These are phyloP conservation scores for Plectranthus barbatus DNA, from an alignment of 257 asterid genomes.

Conservation along the genomic window DNA sequence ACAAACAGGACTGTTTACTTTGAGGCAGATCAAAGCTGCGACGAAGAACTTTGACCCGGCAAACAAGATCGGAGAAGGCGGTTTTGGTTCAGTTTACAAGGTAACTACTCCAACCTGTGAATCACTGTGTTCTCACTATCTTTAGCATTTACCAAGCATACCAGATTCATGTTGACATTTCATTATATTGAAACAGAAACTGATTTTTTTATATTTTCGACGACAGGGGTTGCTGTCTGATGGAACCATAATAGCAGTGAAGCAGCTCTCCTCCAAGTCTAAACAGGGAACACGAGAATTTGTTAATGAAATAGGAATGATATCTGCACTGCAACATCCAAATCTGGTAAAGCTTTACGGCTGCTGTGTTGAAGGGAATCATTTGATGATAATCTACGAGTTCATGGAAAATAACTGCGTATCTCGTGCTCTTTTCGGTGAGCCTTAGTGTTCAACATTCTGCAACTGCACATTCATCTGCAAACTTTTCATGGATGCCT, in stretches of 20 bases:
- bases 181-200: neutral
- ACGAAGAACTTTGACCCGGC: conserved; percentile 74
- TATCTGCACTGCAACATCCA: conserved; percentile 74
- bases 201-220: neutral
- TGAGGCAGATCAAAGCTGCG: conserved; percentile 72
- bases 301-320: conserved; percentile 83
- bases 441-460: conserved; percentile 12
- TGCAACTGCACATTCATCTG: neutral
- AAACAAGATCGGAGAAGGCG: conserved; percentile 93
- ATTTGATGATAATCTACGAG: conserved; percentile 62
- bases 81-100: conserved; percentile 89
- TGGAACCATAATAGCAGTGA: conserved; percentile 84
- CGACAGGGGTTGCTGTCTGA: conserved; percentile 65
- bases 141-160: neutral
- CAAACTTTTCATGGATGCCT: neutral
- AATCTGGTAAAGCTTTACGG: conserved; percentile 87
- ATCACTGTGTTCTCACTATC: neutral
- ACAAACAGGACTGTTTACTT: conserved; percentile 70
- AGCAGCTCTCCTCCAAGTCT: conserved; percentile 87
- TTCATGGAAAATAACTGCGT: conserved; percentile 86
- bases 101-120: conserved; percentile 19
- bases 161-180: neutral
- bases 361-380: conserved; percentile 86
- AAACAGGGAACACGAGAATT: conserved; percentile 88
- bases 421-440: conserved; percentile 76